Evolutionary conservation across 2,329 filamentous ascomycete genomes (phyloP), one percentile per base, ranked within the genome.

Genomic region (Fusarium scirpi): DNA sequence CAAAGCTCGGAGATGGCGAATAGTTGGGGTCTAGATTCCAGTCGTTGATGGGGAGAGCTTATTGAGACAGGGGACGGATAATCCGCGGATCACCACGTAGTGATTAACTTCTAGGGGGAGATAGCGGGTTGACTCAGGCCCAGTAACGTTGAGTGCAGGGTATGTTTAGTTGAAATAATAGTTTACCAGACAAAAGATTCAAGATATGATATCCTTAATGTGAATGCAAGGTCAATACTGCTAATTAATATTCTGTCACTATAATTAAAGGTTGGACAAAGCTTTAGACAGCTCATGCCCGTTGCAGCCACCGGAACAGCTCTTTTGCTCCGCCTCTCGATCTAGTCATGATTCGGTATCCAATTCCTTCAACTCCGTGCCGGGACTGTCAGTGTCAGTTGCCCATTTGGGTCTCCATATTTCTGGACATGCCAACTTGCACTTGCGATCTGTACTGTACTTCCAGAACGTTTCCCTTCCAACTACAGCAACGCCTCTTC

Each of bases 351-450:
- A 27, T n/a, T 27, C 29, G 34, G 63, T 65, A 65, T 24, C 34
- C 10, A 32, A 66, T 53, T 65, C 54, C 24, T 60, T 60, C 53
- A 40, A 40, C 32, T 41, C 34, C 24, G 49, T 53, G 10, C 24
- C 24, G 25, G 25, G 29, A 65, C 62, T 67, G 67, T 44, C 41
- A 69, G 64, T 62, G 64, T 58, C 38, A 67, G 60, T 70, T 65
- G 62, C 69, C 69, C 58, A 60, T 69, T 64, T 52, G 57, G 65
- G 63, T 64, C 47, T 34, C 58, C 65, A 64, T 67, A 62, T 65
- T 71, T 72, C 62, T 60, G 70, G 70, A 74, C 71, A 70, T 74
- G 74, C 74, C 76, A 77, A 74, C 68, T 77, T 76, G 75, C 71
- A 74, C 46, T 70, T 71, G 64, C 70, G 69, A 76, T 74, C 71